Conservation (phyloP, 495 filamentous ascomycete genomes). For the Tuber calosporum region DNA sequence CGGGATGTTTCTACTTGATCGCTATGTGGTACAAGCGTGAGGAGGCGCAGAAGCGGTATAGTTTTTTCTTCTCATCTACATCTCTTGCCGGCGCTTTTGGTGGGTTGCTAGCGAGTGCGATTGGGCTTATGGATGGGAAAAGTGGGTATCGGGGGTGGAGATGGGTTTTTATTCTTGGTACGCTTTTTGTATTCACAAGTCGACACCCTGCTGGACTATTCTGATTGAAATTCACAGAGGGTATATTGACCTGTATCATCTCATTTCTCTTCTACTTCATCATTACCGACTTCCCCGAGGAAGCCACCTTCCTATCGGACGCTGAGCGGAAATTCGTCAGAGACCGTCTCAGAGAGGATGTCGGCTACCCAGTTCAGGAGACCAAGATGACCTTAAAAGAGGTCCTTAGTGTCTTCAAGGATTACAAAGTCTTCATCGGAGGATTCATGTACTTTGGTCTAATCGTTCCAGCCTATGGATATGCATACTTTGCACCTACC, state of each 20-base stretch:
- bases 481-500: conserved; percentile 67
- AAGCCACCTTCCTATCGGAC: conserved; percentile 59
- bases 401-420: conserved; percentile 64
- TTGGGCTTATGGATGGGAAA: conserved; percentile 71
- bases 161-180: conserved; percentile 61
- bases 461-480: conserved; percentile 76
- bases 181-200: neutral
- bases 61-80: conserved; percentile 81
- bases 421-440: conserved; percentile 66
- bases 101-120: conserved; percentile 71
- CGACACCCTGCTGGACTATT: neutral
- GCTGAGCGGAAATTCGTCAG: conserved; percentile 71
- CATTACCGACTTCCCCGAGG: conserved; percentile 69
- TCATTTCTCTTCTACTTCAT: conserved; percentile 68
- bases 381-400: conserved; percentile 55
- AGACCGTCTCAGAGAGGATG: conserved; percentile 67
- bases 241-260: conserved; percentile 63
- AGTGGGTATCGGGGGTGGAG: conserved; percentile 73
- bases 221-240: conserved; percentile 49
- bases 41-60: conserved; percentile 83
- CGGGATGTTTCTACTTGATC: conserved; percentile 65
- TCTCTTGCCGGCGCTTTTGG: conserved; percentile 82
- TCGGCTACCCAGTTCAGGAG: conserved; percentile 62
- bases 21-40: conserved; percentile 82
- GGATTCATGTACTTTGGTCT: conserved; percentile 87